Percentiles rank a stretch among this genome's conserved stretches.
Conservation (phyloP, 169 alveolate genomes). For the Eimeria maxima region DNA sequence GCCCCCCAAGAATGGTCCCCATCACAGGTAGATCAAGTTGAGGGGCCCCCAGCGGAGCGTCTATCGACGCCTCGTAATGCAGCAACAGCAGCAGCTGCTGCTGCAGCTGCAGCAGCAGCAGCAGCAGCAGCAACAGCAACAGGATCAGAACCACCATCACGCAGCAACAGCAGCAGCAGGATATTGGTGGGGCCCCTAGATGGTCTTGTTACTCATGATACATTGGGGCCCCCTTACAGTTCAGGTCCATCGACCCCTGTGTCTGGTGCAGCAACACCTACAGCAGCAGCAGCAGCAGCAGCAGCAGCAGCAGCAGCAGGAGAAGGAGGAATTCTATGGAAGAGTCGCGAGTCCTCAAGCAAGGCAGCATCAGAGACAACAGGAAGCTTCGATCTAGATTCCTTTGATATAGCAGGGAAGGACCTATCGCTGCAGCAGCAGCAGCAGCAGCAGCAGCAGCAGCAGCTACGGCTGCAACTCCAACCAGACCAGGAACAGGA, state of each 20-base stretch:
- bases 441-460: constrained; percentile 43
- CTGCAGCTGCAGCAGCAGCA: too few species aligned
- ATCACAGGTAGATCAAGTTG: too few species aligned
- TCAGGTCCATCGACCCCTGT: neutral
- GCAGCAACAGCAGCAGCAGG: constrained; percentile 24
- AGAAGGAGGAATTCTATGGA: neutral
- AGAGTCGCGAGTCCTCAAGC: neutral
- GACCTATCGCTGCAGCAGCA: constrained; percentile 1
- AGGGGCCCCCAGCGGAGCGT: too few species aligned
- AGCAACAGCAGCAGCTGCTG: too few species aligned
- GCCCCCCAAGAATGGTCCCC: too few species aligned
- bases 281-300: constrained; percentile 11
- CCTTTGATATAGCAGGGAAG: neutral
- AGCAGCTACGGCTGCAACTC: too few species aligned
- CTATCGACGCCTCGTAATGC: too few species aligned
- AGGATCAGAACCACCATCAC: neutral
- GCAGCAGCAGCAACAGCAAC: too few species aligned
- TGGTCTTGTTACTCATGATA: too few species aligned
- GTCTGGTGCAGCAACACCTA: neutral
- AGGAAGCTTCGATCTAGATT: neutral
- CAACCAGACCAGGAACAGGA: neutral
- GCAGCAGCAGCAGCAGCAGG: constrained; percentile 35
- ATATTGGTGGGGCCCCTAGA: too few species aligned
- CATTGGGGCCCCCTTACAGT: constrained; percentile 10
- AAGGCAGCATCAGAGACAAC: constrained; percentile 12